These are phyloP conservation scores for Colletotrichum filicis DNA, from an alignment of 2,329 filamentous ascomycete species.

Conservation along the genomic window DNA sequence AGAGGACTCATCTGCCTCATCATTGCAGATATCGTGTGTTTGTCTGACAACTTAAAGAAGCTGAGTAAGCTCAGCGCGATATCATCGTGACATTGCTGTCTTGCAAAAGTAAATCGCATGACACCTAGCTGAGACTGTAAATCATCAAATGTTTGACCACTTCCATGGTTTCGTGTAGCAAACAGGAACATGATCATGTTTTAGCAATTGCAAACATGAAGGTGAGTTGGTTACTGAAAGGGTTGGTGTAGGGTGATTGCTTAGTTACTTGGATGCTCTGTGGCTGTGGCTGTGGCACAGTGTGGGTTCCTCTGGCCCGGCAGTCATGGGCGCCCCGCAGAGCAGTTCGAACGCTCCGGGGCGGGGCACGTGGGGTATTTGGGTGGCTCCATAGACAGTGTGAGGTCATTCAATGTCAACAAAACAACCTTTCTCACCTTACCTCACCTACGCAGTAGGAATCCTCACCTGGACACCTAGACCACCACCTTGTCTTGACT, in stretches of 20 bases:
- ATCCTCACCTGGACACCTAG: not conserved
- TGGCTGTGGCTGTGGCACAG: not conserved
- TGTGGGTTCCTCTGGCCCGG: not conserved
- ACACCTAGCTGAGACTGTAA: not conserved
- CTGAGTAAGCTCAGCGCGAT: not conserved
- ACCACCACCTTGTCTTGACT: not conserved
- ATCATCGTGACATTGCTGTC: not conserved
- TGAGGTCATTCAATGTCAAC: constrained; percentile 23
- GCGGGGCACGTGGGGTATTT: constrained; percentile 14
- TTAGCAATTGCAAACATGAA: not conserved
- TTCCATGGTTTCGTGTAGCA: not conserved
- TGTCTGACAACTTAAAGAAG: not conserved
- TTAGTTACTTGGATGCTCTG: too few species aligned
- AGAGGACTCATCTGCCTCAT: not conserved
- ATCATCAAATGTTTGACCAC: too few species aligned
- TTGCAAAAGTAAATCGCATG: not conserved
- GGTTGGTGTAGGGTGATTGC: too few species aligned
- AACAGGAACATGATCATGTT: not conserved
- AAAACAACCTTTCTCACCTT: not conserved
- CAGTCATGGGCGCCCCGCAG: not conserved
- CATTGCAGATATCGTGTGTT: not conserved
- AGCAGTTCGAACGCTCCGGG: not conserved
- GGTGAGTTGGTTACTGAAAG: too few species aligned
- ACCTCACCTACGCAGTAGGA: too few species aligned
- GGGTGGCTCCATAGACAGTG: constrained; percentile 9